Evolutionary conservation across 345 rosid species (phyloP), one percentile per base, ranked within the genome.

Genomic region (Hypericum androsaemum): DNA sequence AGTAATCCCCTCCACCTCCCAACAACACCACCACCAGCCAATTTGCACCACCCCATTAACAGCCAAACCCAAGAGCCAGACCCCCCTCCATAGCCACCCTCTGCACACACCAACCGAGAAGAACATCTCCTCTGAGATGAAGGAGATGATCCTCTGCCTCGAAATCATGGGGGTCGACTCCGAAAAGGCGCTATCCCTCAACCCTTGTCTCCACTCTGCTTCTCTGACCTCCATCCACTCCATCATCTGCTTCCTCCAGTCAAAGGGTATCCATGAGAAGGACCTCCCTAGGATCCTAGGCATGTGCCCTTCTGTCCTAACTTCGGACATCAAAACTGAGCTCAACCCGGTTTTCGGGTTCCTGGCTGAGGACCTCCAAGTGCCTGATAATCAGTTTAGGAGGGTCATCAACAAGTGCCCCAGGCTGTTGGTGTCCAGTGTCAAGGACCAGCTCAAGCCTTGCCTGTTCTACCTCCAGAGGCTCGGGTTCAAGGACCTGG

Each of bases 151-250:
- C 71, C 56, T 87, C 10, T 84, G 88, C 74, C 94, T 87, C 14
- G 98, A 90, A 65, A 66, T 90, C 74, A 79, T 87, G 88, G 96
- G 89, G 3, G 65, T 84, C 43, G 94, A 89, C 64, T 73, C 94
- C 2, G 87, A 95, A 42, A 86, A 86, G 12, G 95, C 76, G 6
- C 76, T 87, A 41, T 78, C 95, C 37, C 80, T 73, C 15, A 87
- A 84, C 78, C 89, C 98, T 2, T 70, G 70, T 52, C 92, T 90
- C 66, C 83, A 66, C 64, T 47, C 79, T 37, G 77, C 89, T 12
- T 68, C 96, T 39, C 79, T 82, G 3, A 53, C 63, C 56, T 87
- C 95, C 54, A 72, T 90, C 61, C 71, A 84, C 37, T 50, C 77
- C 56, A 65, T 82, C 12, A 71, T 87, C 55, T 72, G 71, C 61